These are phyloP conservation scores for Tricladium varicosporioides DNA, from an alignment of 2,329 filamentous ascomycete species.

Conservation along the genomic window DNA sequence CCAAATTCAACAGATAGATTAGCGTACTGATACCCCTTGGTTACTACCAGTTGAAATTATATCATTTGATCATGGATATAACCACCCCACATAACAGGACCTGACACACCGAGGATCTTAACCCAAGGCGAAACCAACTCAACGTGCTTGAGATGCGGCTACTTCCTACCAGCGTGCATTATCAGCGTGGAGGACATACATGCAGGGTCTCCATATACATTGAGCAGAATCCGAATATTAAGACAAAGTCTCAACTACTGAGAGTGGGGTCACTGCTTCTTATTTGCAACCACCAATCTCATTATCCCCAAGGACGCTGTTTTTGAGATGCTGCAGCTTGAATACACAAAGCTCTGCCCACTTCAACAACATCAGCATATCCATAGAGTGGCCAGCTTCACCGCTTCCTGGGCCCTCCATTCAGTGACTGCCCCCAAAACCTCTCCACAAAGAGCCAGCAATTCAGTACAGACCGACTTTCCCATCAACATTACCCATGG, in stretches of 20 bases:
- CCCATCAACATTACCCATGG: background rate
- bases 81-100: too few relatives aligned
- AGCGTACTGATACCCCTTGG: too few relatives aligned
- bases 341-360: background rate
- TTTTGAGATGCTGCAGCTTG: background rate
- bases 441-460: too few relatives aligned
- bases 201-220: slow-evolving; percentile 4
- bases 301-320: background rate
- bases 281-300: background rate
- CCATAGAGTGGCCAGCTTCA: background rate
- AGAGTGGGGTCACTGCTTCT: background rate
- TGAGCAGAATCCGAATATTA: background rate
- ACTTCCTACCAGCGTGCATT: background rate
- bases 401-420: background rate
- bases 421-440: background rate
- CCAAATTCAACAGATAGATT: too few relatives aligned
- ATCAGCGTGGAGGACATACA: slow-evolving; percentile 3
- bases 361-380: background rate
- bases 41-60: too few relatives aligned
- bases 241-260: slow-evolving; percentile 1
- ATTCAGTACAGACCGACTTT: slow-evolving; percentile 2
- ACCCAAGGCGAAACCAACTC: background rate
- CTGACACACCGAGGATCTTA: too few relatives aligned
- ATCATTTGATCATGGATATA: too few relatives aligned
- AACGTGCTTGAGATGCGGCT: background rate